A percentile compares a stretch with the other conserved stretches of the same genome.
phyloP scores from a whole-genome alignment of 495 filamentous ascomycete genomes.

The Baudoinia panamericana region DNA sequence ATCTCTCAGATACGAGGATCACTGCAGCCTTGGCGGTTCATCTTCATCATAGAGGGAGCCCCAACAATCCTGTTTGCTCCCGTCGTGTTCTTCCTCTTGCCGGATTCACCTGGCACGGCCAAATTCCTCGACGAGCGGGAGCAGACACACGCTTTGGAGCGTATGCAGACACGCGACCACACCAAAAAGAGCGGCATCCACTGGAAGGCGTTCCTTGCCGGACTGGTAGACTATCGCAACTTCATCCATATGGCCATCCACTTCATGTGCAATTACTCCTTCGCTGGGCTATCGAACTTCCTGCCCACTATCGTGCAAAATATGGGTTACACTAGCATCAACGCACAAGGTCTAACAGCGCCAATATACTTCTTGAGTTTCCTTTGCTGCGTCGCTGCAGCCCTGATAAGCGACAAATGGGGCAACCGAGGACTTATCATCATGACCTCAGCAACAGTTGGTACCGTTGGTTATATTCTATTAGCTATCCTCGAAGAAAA shows the following conservation, averaged over 20 bases:
- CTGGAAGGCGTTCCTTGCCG: neutral
- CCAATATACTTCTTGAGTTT: conserved; percentile 70
- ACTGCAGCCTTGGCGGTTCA: conserved; percentile 59
- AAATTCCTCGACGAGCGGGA: conserved; percentile 57
- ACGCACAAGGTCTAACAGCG: conserved; percentile 66
- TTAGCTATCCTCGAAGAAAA: conserved; percentile 34
- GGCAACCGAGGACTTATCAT: conserved; percentile 59
- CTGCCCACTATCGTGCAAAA: conserved; percentile 63
- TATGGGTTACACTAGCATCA: conserved; percentile 62
- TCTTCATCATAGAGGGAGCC: conserved; percentile 74
- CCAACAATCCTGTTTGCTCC: conserved; percentile 51
- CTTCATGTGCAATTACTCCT: conserved; percentile 30
- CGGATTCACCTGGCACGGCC: conserved; percentile 56
- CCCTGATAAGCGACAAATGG: conserved; percentile 59
- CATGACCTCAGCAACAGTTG: conserved; percentile 46
- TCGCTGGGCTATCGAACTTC: conserved; percentile 69
- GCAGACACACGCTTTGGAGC: conserved; percentile 48
- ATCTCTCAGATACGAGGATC: conserved; percentile 55
- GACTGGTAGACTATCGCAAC: neutral
- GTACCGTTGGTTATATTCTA: conserved; percentile 59
- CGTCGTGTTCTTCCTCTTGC: conserved; percentile 52
- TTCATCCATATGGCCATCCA: neutral
- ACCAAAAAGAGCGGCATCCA: conserved; percentile 32
- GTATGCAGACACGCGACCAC: conserved; percentile 52
- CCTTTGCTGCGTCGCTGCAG: conserved; percentile 48